Base-by-base conservation (phyloP, 2,329 filamentous ascomycete species). In the Aspergillus tubingensis region DNA sequence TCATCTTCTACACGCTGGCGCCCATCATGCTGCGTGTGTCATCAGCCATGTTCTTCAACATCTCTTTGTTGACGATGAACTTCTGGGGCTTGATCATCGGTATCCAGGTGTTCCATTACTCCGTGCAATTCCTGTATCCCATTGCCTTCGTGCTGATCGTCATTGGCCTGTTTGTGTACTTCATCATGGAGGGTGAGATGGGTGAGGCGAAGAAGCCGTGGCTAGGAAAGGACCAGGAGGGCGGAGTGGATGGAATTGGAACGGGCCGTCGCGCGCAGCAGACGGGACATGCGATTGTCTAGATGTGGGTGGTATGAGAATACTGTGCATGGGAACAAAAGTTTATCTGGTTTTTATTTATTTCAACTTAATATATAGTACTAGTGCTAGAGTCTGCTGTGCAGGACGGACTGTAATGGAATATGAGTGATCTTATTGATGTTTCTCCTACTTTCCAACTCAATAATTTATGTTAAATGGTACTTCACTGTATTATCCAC, bases 81-180 rank as follows among this genome's bases (percentile, higher is more conserved):
- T 98, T 98, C 80, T 98, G 95, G 94, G 92, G 92, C 66, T 89
- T 96, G 63, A 90, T 96, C 67, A 94, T 98, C 69, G 95, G 94
- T 52, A 86, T 96, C 67, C 85, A 88, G 73, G 91, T 97, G 52
- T 96, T 98, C 71, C 86, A 89, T 44, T 85, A 90, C 68, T 78
- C 78, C 38, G 86, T 98, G 59, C 91, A 96, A 79, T 96, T 86
- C 82, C 83, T 97, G 78, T 98, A 98, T 78, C 94, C 94, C 5
- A 91, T 97, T 72, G 93, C 95, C n/a, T 98, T 98, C 76, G 91
- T 96, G 8, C 82, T 93, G 67, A 98, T 98, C 75, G 87, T 98
- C 67, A 57, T 92, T 25, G 94, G 94, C 1, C 85, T 96, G 67
- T 82, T 93, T 54, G 83, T 91, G 47, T 98, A 98, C 78, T 98